Evolutionary conservation across 2,329 filamentous ascomycete species (phyloP).

Genomic region (Epichloe sibirici): DNA sequence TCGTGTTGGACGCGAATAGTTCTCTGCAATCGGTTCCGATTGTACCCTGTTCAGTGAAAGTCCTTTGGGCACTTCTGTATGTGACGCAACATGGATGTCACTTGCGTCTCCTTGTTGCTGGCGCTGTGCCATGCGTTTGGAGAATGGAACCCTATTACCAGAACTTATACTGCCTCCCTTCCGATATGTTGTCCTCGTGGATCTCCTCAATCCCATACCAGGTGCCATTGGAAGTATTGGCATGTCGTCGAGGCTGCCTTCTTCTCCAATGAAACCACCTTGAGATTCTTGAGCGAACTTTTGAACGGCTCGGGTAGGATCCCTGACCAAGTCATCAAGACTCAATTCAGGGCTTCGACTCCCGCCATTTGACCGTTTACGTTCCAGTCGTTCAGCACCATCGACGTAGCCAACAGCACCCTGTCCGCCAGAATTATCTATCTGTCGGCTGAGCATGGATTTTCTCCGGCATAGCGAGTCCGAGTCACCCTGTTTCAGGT

Average conservation of each 20-base stretch:
- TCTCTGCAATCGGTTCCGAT: slow-evolving; percentile 55
- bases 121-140: slow-evolving; percentile 55
- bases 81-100: slow-evolving; percentile 18
- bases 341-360: slow-evolving; percentile 49
- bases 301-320: slow-evolving; percentile 60
- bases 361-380: slow-evolving; percentile 52
- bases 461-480: slow-evolving; percentile 69
- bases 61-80: slow-evolving; percentile 34
- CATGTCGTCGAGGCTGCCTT: slow-evolving; percentile 53
- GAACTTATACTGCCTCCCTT: slow-evolving; percentile 73
- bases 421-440: slow-evolving; percentile 56
- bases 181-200: slow-evolving; percentile 83
- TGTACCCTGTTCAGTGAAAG: slow-evolving; percentile 49
- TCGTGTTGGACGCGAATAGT: slow-evolving; percentile 47
- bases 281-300: slow-evolving; percentile 50
- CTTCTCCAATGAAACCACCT: slow-evolving; percentile 28
- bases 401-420: slow-evolving; percentile 60
- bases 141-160: slow-evolving; percentile 62
- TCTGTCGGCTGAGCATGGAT: slow-evolving; percentile 88
- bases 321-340: slow-evolving; percentile 71
- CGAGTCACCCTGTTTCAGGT: slow-evolving; percentile 39
- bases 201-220: slow-evolving; percentile 72
- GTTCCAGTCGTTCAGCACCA: slow-evolving; percentile 67
- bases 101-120: slow-evolving; percentile 44
- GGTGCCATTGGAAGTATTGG: slow-evolving; percentile 73